Conservation (phyloP, 495 filamentous ascomycete species). For the Hypoxylon subgilvum region DNA sequence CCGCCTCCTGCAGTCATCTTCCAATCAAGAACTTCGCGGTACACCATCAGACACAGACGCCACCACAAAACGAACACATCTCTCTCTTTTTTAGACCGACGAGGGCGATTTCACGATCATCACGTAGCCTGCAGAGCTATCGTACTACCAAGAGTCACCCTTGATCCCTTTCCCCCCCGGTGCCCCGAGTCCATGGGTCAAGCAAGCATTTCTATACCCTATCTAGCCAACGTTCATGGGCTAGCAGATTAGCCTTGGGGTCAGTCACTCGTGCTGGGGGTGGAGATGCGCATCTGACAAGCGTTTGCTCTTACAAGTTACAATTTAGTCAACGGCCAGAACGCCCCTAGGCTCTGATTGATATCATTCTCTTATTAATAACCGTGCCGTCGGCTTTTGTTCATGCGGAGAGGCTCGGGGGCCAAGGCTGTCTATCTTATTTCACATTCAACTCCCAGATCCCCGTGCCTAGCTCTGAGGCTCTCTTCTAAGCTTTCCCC, state of each 20-base stretch:
- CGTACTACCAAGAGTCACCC: conserved; percentile 8
- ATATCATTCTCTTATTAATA: conserved; percentile 9
- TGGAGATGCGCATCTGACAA: conserved; percentile 18
- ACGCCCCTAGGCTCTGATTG: neutral
- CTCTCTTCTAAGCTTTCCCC: neutral
- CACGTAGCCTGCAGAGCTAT: conserved; percentile 1
- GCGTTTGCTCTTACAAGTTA: conserved; percentile 3
- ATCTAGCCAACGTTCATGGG: conserved; percentile 9
- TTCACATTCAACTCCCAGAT: neutral
- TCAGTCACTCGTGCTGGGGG: conserved; percentile 7
- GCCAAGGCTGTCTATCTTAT: conserved; percentile 1
- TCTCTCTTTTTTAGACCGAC: neutral
- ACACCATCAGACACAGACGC: neutral
- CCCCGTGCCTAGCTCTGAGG: neutral
- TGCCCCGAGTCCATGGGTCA: conserved; percentile 11
- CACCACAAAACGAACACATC: neutral
- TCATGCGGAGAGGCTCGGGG: conserved; percentile 21
- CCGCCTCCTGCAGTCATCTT: conserved; percentile 2
- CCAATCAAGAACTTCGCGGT: conserved; percentile 9
- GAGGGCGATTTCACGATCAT: conserved; percentile 17
- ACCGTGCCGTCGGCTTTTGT: neutral
- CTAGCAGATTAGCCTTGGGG: conserved; percentile 24
- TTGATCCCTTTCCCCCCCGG: conserved; percentile 12
- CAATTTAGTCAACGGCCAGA: conserved; percentile 5
- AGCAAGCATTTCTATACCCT: conserved; percentile 3